phyloP scores from a whole-genome alignment of 2,329 filamentous ascomycete genomes.

The Aspergillus pseudoviridinutans region DNA sequence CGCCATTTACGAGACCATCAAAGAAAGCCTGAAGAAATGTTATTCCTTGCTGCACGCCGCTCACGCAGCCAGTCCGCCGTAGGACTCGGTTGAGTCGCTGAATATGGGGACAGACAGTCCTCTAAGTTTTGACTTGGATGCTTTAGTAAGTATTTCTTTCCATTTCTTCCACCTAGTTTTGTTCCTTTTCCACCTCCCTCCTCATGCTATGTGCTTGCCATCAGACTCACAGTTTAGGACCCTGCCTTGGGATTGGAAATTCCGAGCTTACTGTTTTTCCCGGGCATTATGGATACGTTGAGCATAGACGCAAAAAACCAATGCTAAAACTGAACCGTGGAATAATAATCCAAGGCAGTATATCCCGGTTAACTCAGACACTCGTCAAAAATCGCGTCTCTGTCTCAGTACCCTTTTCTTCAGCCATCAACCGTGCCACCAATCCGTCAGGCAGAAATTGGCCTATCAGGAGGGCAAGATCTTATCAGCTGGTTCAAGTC shows the following conservation, averaged over 20 bases:
- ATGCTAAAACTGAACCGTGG: neutral
- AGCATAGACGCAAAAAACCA: neutral
- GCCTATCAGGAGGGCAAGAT: too few relatives aligned
- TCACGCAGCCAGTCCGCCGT: neutral
- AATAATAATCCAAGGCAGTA: too few relatives aligned
- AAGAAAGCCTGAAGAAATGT: conserved; percentile 4
- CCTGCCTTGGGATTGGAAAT: conserved; percentile 5
- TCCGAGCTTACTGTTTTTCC: conserved; percentile 7
- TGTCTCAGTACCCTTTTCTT: too few relatives aligned
- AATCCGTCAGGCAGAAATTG: too few relatives aligned
- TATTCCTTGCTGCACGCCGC: neutral
- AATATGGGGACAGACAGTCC: neutral
- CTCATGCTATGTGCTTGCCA: neutral
- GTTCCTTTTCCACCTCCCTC: neutral
- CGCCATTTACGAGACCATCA: conserved; percentile 11
- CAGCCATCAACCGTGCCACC: too few relatives aligned
- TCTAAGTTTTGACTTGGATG: conserved; percentile 1
- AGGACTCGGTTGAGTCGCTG: neutral
- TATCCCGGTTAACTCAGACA: too few relatives aligned
- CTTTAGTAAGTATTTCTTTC: conserved; percentile 4
- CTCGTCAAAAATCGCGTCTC: too few relatives aligned
- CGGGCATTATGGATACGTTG: conserved; percentile 5
- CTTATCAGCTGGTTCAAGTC: too few relatives aligned
- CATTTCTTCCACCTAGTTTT: neutral
- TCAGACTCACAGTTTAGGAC: neutral